Evolutionary conservation across 768 basidiomycete genomes (phyloP).

Genomic region (Coprinellus micaceus): DNA sequence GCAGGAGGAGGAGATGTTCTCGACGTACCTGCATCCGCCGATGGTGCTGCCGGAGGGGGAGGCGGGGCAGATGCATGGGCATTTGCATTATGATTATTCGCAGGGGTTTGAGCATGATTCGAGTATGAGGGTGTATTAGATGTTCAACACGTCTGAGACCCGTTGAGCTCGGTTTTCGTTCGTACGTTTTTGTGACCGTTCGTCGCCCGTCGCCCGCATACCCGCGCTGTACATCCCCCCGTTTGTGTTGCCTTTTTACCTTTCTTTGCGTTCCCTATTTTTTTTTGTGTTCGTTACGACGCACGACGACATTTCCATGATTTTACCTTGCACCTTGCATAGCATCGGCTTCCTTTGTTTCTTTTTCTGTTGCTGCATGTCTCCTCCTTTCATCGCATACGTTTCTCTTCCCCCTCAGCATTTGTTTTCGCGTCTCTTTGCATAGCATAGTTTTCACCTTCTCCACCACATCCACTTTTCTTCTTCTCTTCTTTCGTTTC

Average conservation of each 20-base stretch:
- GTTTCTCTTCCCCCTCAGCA: conserved; percentile 5
- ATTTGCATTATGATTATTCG: conserved; percentile 25
- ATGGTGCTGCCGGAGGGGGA: conserved; percentile 32
- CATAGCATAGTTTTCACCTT: conserved; percentile 21
- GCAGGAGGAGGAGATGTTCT: conserved; percentile 62
- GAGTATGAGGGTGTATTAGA: conserved; percentile 21
- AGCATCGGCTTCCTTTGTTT: background rate
- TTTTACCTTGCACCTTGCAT: background rate
- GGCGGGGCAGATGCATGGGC: conserved; percentile 15
- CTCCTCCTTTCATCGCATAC: conserved; percentile 2
- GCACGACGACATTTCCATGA: too few species aligned
- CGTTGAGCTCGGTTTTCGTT: background rate
- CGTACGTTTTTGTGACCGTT: conserved; percentile 1
- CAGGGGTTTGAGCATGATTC: conserved; percentile 16
- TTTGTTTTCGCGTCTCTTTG: conserved; percentile 11
- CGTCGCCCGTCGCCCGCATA: conserved; percentile 2
- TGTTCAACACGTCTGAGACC: background rate
- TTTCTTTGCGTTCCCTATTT: too few species aligned
- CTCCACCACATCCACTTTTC: conserved; percentile 2
- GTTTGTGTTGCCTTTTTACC: too few species aligned
- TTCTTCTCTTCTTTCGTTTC: conserved; percentile 9
- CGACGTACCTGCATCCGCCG: conserved; percentile 43
- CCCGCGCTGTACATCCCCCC: too few species aligned
- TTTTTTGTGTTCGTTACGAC: too few species aligned
- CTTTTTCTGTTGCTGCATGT: background rate